Conservation (phyloP, 129 eudicot genomes). For the Escallonia herrerae region DNA sequence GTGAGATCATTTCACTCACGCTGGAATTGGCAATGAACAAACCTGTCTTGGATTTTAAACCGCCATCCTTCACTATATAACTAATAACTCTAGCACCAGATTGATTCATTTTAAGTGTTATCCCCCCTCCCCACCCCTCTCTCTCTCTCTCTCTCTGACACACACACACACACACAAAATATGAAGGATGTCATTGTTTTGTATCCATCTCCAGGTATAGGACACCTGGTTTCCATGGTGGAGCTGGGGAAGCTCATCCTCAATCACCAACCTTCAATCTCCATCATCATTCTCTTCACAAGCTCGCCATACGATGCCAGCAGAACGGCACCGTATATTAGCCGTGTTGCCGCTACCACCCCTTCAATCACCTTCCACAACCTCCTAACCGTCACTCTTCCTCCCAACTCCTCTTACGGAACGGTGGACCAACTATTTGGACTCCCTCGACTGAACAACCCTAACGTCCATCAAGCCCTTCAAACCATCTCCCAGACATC, state of each 20-base stretch:
- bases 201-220: conserved; percentile 43
- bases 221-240: conserved; percentile 56
- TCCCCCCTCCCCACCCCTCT: background rate
- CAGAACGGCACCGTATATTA: conserved; percentile 33
- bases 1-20: too few species aligned
- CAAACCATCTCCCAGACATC: conserved; percentile 29
- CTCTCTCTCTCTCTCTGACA: background rate
- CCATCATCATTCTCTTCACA: conserved; percentile 30
- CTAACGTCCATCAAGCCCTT: conserved; percentile 30
- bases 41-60: too few species aligned
- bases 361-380: conserved; percentile 56
- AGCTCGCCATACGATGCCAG: conserved; percentile 28
- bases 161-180: background rate
- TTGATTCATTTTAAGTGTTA: too few species aligned
- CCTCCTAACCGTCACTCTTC: conserved; percentile 31
- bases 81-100: too few species aligned
- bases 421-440: conserved; percentile 28
- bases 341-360: conserved; percentile 28
- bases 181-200: conserved; percentile 29
- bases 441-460: conserved; percentile 38
- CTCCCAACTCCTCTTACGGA: conserved; percentile 12
- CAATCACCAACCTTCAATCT: conserved; percentile 25
- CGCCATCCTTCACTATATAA: too few species aligned
- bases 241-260: conserved; percentile 49
- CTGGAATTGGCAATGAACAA: too few species aligned